Evolutionary conservation across 805 yeast genomes (phyloP), one percentile per base, ranked within the genome.

Genomic region (Vanderwaltozyma polyspora): DNA sequence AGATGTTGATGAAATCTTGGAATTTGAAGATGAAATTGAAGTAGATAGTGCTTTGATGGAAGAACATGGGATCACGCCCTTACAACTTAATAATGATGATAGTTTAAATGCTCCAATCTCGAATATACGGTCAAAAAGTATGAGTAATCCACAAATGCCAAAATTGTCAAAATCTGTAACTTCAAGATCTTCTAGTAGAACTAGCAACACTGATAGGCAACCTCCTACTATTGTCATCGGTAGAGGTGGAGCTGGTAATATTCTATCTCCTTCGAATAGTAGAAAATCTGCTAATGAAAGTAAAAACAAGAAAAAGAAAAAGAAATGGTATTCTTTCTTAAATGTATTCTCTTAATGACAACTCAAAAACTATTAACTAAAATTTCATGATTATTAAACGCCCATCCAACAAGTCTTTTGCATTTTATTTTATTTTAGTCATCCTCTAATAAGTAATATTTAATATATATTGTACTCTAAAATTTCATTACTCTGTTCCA

Each of bases 1-100:
- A 52, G 86, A 75, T 46, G 83, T 76, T 5, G 83, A 76, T 28
- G 58, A 55, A 8, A n/a, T n/a, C n/a, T 21, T 22, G 3, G 18
- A 16, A n/a, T 15, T 9, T 6, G 3, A 9, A 12, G 31, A 33
- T 18, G 31, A 27, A 8, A 7, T 7, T 28, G 17, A 12, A 13
- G 12, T 28, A 6, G 29, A 28, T 25, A 13, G 11, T 25, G 23
- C 23, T 13, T 13, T 6, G 18, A 13, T 13, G 11, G 43, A 38
- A 12, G 39, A 36, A 11, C 42, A 37, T 18, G 37, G 32, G 18
- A 34, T 38, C 4, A 39, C 37, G 17, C 48, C 42, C 5, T 31
- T 38, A 18, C 35, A 26, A 21, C 33, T 29, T n/a, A 13, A 28
- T 8, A 42, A 34, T 7, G 36, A 34, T 13, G 34, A 32, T 23